Percentiles rank a stretch among this genome's conserved stretches.
phyloP scores from a whole-genome alignment of 2,329 filamentous ascomycete genomes.

The Xylariaceae sp. region DNA sequence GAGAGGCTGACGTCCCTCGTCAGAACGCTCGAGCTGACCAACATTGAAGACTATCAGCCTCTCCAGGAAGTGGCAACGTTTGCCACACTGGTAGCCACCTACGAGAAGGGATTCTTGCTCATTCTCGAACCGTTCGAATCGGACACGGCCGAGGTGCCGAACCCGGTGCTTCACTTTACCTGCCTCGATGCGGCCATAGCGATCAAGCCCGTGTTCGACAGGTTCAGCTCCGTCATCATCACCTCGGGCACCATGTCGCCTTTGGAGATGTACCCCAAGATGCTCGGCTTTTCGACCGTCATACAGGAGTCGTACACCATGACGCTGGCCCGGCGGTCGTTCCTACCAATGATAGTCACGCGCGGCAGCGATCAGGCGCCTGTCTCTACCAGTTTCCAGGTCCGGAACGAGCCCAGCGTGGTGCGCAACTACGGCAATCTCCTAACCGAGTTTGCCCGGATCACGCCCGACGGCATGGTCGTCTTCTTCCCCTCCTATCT shows the following conservation, averaged over 20 bases:
- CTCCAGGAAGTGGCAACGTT: slow-evolving; percentile 97
- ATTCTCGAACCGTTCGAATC: slow-evolving; percentile 98
- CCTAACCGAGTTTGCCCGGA: slow-evolving; percentile 88
- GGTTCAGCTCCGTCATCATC: slow-evolving; percentile 97
- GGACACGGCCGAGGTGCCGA: slow-evolving; percentile 89
- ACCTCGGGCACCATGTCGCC: slow-evolving; percentile 96
- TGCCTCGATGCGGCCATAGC: slow-evolving; percentile 96
- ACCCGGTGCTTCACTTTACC: slow-evolving; percentile 94
- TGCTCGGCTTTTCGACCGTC: slow-evolving; percentile 88
- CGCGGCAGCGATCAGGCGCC: slow-evolving; percentile 89
- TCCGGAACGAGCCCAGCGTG: slow-evolving; percentile 92
- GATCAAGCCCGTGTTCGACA: slow-evolving; percentile 94
- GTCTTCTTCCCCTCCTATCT: slow-evolving; percentile 98
- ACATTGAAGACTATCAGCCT: slow-evolving; percentile 96
- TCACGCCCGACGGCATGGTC: slow-evolving; percentile 96
- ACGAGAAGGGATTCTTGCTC: slow-evolving; percentile 91
- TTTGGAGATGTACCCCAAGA: slow-evolving; percentile 97
- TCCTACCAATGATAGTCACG: slow-evolving; percentile 96
- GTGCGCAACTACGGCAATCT: slow-evolving; percentile 94
- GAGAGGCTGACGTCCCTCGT: slow-evolving; percentile 92
- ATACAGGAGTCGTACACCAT: slow-evolving; percentile 97
- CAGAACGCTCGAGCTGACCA: slow-evolving; percentile 88
- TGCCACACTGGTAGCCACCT: slow-evolving; percentile 90
- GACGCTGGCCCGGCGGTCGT: slow-evolving; percentile 91
- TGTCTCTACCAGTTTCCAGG: slow-evolving; percentile 89